A percentile compares a stretch with the other conserved stretches of the same genome.
These are phyloP conservation scores for Aspergillus biplanus DNA, from an alignment of 495 filamentous ascomycete genomes.

Conservation along the genomic window DNA sequence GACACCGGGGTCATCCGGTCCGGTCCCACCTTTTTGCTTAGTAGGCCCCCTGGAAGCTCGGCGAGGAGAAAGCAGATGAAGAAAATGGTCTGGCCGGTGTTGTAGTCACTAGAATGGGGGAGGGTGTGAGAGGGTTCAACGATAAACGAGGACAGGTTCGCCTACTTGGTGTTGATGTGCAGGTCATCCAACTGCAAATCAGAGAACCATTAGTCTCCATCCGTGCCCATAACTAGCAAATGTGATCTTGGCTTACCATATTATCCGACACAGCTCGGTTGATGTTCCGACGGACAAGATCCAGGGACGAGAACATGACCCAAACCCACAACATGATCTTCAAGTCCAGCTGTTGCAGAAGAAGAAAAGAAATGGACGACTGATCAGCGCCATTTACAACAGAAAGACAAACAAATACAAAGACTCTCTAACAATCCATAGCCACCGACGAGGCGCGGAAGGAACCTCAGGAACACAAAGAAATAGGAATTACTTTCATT, in stretches of 20 bases:
- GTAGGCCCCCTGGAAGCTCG: slow-evolving; percentile 62
- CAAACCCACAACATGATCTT: slow-evolving; percentile 8
- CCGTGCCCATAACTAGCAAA: background rate
- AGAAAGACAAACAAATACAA: slow-evolving; percentile 31
- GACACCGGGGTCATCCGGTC: slow-evolving; percentile 74
- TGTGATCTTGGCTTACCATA: background rate
- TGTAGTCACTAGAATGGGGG: slow-evolving; percentile 30
- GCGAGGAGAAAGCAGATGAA: slow-evolving; percentile 44
- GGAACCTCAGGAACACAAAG: slow-evolving; percentile 9
- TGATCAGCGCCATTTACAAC: slow-evolving; percentile 33
- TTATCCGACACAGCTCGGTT: slow-evolving; percentile 9
- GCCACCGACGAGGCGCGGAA: background rate
- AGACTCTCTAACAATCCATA: slow-evolving; percentile 39
- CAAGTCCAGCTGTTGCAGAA: slow-evolving; percentile 1
- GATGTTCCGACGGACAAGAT: slow-evolving; percentile 9
- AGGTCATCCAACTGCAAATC: background rate
- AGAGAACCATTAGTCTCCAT: background rate
- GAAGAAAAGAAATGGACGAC: slow-evolving; percentile 1
- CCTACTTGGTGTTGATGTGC: slow-evolving; percentile 8
- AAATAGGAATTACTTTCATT: slow-evolving; percentile 49
- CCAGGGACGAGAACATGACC: slow-evolving; percentile 11
- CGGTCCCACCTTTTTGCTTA: slow-evolving; percentile 64
- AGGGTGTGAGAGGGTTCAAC: background rate
- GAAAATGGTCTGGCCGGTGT: slow-evolving; percentile 52
- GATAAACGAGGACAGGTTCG: background rate